Evolutionary conservation across 2,329 filamentous ascomycete species (phyloP).

Genomic region (Talaromyces sp.): DNA sequence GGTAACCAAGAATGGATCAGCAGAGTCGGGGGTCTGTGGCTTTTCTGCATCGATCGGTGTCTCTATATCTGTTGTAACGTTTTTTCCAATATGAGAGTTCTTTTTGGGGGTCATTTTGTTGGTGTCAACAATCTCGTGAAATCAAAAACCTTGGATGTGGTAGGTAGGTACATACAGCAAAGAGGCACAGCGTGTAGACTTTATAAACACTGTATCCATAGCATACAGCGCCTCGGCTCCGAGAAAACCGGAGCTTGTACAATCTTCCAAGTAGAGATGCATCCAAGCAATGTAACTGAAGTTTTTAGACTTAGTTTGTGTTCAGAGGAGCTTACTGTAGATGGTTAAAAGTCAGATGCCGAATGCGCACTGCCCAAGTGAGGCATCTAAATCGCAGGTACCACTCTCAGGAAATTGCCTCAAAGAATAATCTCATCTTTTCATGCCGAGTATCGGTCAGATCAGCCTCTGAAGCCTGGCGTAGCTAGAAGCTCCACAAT

Average conservation of each 20-base stretch:
- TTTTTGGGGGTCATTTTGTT: neutral
- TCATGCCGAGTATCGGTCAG: neutral
- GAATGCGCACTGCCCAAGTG: constrained; percentile 5
- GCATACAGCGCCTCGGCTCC: neutral
- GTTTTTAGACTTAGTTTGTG: neutral
- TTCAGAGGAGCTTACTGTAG: neutral
- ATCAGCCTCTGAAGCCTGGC: neutral
- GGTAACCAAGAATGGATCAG: constrained; percentile 21
- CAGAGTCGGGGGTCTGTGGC: neutral
- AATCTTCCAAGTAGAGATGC: neutral
- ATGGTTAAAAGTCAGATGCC: neutral
- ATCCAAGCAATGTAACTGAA: neutral
- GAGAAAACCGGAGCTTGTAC: neutral
- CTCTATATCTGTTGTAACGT: neutral
- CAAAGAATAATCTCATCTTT: neutral
- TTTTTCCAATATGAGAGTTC: neutral
- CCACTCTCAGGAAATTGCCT: neutral
- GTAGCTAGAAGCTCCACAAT: neutral
- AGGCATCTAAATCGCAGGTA: neutral
- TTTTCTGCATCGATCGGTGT: neutral
- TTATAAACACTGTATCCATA: neutral
- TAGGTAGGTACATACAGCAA: neutral
- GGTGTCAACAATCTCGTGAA: neutral
- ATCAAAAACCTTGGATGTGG: neutral
- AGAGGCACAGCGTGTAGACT: neutral